These are phyloP conservation scores for Fistulinella cinereoalba DNA, from an alignment of 1,284 basidiomycete genomes.

Conservation along the genomic window DNA sequence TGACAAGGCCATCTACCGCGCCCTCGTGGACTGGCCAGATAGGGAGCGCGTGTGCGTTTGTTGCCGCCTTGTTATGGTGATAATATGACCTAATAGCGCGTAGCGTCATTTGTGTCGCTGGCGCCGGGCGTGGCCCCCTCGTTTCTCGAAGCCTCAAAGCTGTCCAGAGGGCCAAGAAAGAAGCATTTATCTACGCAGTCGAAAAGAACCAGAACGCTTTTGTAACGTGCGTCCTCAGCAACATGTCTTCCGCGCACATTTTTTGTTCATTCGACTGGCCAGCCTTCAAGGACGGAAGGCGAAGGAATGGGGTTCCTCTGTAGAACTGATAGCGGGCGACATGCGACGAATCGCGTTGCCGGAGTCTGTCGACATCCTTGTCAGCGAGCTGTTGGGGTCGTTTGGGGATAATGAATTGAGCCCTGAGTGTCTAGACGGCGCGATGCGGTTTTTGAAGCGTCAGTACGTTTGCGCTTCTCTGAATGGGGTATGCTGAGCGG, in stretches of 20 bases:
- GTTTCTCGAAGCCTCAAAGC: slow-evolving; percentile 86
- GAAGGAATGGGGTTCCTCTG: slow-evolving; percentile 81
- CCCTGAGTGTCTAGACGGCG: slow-evolving; percentile 97
- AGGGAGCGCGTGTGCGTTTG: slow-evolving; percentile 53
- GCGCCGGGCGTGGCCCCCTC: slow-evolving; percentile 93
- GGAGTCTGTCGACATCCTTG: slow-evolving; percentile 88
- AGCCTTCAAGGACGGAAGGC: slow-evolving; percentile 81
- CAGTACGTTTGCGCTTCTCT: slow-evolving; percentile 30
- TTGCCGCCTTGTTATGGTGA: slow-evolving; percentile 13
- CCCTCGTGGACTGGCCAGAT: slow-evolving; percentile 69
- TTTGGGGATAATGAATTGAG: slow-evolving; percentile 99
- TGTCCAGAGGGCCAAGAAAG: slow-evolving; percentile 63
- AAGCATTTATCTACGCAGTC: slow-evolving; percentile 80
- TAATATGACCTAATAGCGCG: slow-evolving; percentile 19
- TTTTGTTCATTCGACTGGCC: slow-evolving; percentile 21
- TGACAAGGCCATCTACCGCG: slow-evolving; percentile 72
- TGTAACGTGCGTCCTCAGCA: slow-evolving; percentile 67
- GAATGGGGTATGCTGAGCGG: slow-evolving; percentile 9
- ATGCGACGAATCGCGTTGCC: slow-evolving; percentile 85
- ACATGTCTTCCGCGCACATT: slow-evolving; percentile 3
- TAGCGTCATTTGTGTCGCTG: slow-evolving; percentile 87
- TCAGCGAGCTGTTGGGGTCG: slow-evolving; percentile 94
- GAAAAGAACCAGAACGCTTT: slow-evolving; percentile 97
- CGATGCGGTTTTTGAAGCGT: slow-evolving; percentile 87
- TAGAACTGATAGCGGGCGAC: slow-evolving; percentile 87